Conservation (phyloP, 1,139 yeast genomes). For the Nakaseomyces bracarensis region DNA sequence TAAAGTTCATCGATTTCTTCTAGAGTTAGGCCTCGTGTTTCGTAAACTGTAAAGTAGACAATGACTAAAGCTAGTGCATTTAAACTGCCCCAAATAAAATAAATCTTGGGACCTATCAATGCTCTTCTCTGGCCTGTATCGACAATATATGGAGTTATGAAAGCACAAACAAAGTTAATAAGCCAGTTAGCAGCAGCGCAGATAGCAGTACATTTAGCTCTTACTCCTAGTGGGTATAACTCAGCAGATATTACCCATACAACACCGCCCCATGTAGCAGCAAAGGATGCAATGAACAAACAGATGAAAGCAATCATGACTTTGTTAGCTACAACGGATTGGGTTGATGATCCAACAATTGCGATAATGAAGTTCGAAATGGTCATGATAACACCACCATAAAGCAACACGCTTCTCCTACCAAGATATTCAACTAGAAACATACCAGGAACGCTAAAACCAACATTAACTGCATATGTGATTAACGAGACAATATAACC, state of each 20-base stretch:
- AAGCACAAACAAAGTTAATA: slow-evolving; percentile 70
- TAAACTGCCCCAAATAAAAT: slow-evolving; percentile 70
- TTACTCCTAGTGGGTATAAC: slow-evolving; percentile 68
- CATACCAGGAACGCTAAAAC: slow-evolving; percentile 65
- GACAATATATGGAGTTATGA: slow-evolving; percentile 63
- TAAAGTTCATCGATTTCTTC: slow-evolving; percentile 72
- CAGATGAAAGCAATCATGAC: slow-evolving; percentile 77
- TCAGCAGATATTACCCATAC: slow-evolving; percentile 75
- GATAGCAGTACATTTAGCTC: slow-evolving; percentile 73
- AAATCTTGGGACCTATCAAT: slow-evolving; percentile 58
- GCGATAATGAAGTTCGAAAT: slow-evolving; percentile 56
- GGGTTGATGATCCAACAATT: slow-evolving; percentile 51
- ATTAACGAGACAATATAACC: slow-evolving; percentile 61
- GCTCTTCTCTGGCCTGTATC: slow-evolving; percentile 60
- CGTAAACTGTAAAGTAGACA: slow-evolving; percentile 56
- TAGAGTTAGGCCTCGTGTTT: slow-evolving; percentile 65
- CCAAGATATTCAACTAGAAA: slow-evolving; percentile 62
- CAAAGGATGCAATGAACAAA: slow-evolving; percentile 70
- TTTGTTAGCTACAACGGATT: slow-evolving; percentile 48
- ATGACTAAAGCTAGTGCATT: slow-evolving; percentile 53
- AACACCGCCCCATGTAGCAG: slow-evolving; percentile 86
- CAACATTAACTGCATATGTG: slow-evolving; percentile 66
- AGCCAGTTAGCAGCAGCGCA: slow-evolving; percentile 78
- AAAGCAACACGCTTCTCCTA: slow-evolving; percentile 49
- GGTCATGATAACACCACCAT: slow-evolving; percentile 64